Percentiles rank a stretch among this genome's conserved stretches.
Conservation (phyloP, 2,329 filamentous ascomycete genomes). For the Talaromyces islandicus region DNA sequence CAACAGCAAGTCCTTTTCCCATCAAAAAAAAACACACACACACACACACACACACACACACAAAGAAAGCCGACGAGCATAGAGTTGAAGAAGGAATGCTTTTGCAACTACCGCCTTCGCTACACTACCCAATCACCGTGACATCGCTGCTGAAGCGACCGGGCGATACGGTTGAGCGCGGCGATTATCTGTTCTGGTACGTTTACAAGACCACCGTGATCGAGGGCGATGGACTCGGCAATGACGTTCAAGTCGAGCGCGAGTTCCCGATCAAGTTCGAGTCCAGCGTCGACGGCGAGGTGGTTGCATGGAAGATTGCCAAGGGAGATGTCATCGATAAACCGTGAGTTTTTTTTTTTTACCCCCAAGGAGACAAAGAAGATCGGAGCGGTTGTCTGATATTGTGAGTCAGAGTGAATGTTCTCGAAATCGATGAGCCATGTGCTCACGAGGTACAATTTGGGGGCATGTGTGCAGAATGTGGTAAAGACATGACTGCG, state of each 20-base stretch:
- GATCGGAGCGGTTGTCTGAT: not conserved
- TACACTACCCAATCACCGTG: constrained; percentile 92
- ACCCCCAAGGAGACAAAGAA: not conserved
- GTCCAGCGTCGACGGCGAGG: constrained; percentile 72
- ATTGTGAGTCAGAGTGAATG: constrained; percentile 38
- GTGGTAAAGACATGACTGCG: constrained; percentile 94
- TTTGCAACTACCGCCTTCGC: constrained; percentile 46
- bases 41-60: not conserved
- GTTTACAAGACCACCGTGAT: constrained; percentile 70
- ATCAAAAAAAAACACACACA: not conserved
- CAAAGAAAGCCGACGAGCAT: not conserved
- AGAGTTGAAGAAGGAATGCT: constrained; percentile 31
- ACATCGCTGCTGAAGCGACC: constrained; percentile 72
- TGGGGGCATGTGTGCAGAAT: constrained; percentile 82
- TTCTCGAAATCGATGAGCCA: constrained; percentile 79
- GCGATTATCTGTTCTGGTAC: constrained; percentile 79
- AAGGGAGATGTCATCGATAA: constrained; percentile 39
- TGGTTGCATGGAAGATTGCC: constrained; percentile 68
- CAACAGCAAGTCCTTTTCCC: not conserved
- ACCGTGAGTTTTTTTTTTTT: constrained; percentile 28
- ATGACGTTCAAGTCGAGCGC: constrained; percentile 63
- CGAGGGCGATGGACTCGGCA: constrained; percentile 64
- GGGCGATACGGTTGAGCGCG: constrained; percentile 68
- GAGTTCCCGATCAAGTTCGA: constrained; percentile 75
- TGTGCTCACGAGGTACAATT: constrained; percentile 90